Conservation (phyloP, 306 rosid genomes). For the Cicer chorassanicum region DNA sequence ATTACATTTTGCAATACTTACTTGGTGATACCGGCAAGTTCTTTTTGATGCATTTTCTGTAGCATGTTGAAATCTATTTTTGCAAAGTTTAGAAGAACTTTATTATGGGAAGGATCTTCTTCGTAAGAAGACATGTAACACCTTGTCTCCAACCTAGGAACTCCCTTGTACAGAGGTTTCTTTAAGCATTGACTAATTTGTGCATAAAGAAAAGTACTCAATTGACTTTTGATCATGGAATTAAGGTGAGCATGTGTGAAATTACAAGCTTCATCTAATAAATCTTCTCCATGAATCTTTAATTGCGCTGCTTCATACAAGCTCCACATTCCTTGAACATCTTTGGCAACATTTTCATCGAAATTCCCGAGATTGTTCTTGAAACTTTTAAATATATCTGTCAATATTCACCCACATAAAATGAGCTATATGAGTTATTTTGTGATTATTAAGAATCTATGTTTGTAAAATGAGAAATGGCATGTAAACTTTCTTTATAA, state of each 20-base stretch:
- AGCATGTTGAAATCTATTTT: conserved; percentile 57
- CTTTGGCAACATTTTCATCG: conserved; percentile 22
- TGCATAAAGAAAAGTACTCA: conserved; percentile 19
- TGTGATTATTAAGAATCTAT: too few relatives aligned
- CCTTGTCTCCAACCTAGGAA: conserved; percentile 49
- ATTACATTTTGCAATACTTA: conserved; percentile 2
- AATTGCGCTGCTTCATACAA: conserved; percentile 60
- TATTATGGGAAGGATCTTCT: conserved; percentile 44
- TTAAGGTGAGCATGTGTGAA: conserved; percentile 36
- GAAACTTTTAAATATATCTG: conserved; percentile 54
- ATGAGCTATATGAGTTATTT: not conserved
- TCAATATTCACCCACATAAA: not conserved
- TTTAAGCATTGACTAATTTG: conserved; percentile 27
- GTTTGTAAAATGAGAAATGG: too few relatives aligned
- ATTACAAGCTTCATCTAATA: conserved; percentile 52
- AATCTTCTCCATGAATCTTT: conserved; percentile 46
- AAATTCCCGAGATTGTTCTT: conserved; percentile 45
- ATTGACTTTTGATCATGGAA: not conserved
- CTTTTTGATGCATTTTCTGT: conserved; percentile 45
- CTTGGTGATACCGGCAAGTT: conserved; percentile 34
- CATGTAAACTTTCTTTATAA: too few relatives aligned
- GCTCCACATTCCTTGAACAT: conserved; percentile 50
- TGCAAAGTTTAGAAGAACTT: conserved; percentile 47
- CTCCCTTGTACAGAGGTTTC: conserved; percentile 46
- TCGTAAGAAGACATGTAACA: conserved; percentile 46